phyloP scores from a whole-genome alignment of 1,284 basidiomycete species.

The Bondarzewia mesenterica region DNA sequence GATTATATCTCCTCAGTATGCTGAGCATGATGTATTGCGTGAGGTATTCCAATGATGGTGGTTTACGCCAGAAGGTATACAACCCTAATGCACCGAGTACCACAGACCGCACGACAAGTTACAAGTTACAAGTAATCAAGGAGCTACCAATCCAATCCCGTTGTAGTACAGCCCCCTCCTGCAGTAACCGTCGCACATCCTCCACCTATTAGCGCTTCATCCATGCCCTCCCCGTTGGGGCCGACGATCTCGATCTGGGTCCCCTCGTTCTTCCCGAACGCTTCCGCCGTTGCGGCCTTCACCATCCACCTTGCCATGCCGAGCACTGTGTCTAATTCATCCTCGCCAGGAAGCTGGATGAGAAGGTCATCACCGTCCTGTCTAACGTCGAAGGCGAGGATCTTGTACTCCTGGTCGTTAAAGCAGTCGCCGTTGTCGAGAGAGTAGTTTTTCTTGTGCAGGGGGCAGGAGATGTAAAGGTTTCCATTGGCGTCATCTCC shows the following conservation, averaged over 20 bases:
- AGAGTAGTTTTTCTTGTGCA: background rate
- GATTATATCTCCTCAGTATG: too few relatives aligned
- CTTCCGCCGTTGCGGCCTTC: background rate
- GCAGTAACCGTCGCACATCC: background rate
- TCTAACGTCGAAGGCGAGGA: background rate
- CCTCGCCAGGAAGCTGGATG: background rate
- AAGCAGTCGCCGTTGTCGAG: slow-evolving; percentile 1
- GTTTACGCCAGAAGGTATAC: too few relatives aligned
- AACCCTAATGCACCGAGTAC: too few relatives aligned
- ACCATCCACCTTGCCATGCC: background rate
- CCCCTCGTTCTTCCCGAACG: background rate
- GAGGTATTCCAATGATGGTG: too few relatives aligned
- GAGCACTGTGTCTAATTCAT: background rate
- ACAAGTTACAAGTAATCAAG: too few relatives aligned
- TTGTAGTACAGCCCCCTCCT: background rate
- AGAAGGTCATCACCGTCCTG: background rate
- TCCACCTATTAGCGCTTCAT: background rate
- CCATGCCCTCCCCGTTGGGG: background rate
- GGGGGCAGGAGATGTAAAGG: background rate
- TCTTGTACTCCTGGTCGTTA: background rate
- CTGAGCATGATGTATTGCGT: too few relatives aligned
- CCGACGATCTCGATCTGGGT: background rate
- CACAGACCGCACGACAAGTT: too few relatives aligned
- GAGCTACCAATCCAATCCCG: background rate
- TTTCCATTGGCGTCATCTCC: background rate